Percentiles rank a stretch among this genome's conserved stretches.
Conservation (phyloP, 2,329 filamentous ascomycete species). For the Colletotrichum sidae region DNA sequence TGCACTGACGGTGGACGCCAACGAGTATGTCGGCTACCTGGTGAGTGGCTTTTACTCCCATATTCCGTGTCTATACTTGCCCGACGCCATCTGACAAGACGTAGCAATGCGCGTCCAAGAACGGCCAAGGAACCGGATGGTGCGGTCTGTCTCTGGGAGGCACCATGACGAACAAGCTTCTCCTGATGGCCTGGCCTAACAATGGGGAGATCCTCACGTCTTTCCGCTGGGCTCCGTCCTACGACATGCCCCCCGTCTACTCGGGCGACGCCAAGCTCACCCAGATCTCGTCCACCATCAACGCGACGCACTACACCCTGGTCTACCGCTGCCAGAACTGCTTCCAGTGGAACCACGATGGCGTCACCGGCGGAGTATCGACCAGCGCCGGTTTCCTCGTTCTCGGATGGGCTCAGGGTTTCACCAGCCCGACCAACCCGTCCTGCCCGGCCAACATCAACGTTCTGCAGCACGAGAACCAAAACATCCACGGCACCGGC, state of each 20-base stretch:
- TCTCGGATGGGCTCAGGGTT: conserved; percentile 68
- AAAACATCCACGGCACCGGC: conserved; percentile 59
- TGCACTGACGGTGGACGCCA: conserved; percentile 58
- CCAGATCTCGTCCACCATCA: conserved; percentile 69
- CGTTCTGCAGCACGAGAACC: conserved; percentile 66
- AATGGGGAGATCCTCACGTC: conserved; percentile 65
- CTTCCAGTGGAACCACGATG: conserved; percentile 63
- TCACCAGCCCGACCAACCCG: conserved; percentile 54
- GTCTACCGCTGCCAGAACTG: conserved; percentile 75
- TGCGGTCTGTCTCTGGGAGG: conserved; percentile 68
- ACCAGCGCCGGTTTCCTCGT: conserved; percentile 59
- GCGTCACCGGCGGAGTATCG: conserved; percentile 53
- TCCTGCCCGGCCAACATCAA: conserved; percentile 56
- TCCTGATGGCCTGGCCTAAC: conserved; percentile 69
- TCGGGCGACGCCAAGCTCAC: conserved; percentile 71
- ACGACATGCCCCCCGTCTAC: conserved; percentile 69
- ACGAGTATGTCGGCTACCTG: conserved; percentile 70
- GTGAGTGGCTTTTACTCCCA: conserved; percentile 48
- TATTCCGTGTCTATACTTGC: not conserved
- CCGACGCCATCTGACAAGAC: conserved; percentile 12
- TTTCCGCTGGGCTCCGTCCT: conserved; percentile 69
- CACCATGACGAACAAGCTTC: conserved; percentile 67
- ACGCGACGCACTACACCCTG: conserved; percentile 68
- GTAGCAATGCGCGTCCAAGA: conserved; percentile 59
- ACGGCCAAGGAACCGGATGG: conserved; percentile 63